phyloP scores from a whole-genome alignment of 1,284 basidiomycete genomes.

The Apiotrichum siamense region DNA sequence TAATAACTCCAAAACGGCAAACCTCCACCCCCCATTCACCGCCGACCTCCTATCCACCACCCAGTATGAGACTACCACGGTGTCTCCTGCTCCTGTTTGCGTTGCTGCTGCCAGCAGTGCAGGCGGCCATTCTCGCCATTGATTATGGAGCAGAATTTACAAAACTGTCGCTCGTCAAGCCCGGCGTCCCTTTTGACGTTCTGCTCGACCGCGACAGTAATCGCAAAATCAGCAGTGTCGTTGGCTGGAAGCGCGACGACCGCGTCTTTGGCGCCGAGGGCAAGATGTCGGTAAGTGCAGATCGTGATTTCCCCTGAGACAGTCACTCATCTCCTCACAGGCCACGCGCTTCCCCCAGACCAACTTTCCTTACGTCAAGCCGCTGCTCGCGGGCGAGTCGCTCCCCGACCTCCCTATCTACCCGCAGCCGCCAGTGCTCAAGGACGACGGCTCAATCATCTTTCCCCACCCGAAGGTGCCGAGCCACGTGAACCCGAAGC shows the following conservation, averaged over 20 bases:
- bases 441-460: constrained; percentile 54
- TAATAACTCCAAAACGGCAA: neutral
- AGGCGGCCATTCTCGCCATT: constrained; percentile 67
- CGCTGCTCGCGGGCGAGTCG: constrained; percentile 57
- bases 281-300: constrained; percentile 65
- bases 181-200: constrained; percentile 92
- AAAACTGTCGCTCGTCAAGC: constrained; percentile 93
- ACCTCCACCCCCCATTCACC: neutral
- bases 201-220: constrained; percentile 94
- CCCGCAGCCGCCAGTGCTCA: constrained; percentile 32
- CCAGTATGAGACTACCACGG: constrained; percentile 20
- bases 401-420: constrained; percentile 51
- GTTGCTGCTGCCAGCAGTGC: constrained; percentile 34
- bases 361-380: constrained; percentile 80
- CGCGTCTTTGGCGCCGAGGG: constrained; percentile 84
- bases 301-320: neutral
- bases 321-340: constrained; percentile 47
- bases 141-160: constrained; percentile 96
- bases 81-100: constrained; percentile 28
- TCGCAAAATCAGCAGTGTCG: constrained; percentile 83
- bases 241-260: constrained; percentile 82
- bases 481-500: constrained; percentile 56
- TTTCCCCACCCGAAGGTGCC: constrained; percentile 63
- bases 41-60: neutral
- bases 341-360: constrained; percentile 84